Evolutionary conservation across 768 basidiomycete genomes (phyloP).

Genomic region (Phanerodontia chrysosporium): DNA sequence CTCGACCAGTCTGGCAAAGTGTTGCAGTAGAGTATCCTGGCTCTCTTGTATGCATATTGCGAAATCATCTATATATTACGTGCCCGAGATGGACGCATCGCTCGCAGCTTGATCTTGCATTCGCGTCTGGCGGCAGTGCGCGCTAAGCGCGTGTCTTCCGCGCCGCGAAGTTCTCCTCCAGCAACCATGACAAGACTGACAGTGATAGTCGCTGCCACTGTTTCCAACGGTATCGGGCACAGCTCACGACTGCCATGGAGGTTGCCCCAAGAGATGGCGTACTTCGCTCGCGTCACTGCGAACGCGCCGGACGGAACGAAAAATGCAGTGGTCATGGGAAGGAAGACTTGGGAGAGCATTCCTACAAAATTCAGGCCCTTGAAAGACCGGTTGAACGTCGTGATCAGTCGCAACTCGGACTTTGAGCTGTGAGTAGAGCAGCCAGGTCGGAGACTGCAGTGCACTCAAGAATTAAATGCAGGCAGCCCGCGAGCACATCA

Average conservation of each 20-base stretch:
- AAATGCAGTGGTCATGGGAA: conserved; percentile 91
- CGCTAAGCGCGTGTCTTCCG: neutral
- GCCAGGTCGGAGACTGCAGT: neutral
- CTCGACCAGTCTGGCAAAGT: neutral
- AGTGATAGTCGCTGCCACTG: conserved; percentile 91
- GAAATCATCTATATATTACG: neutral
- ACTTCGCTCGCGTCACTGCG: conserved; percentile 82
- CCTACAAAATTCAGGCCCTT: conserved; percentile 82
- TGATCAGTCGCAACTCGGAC: conserved; percentile 58
- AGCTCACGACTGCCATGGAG: conserved; percentile 81
- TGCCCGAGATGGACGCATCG: too few relatives aligned
- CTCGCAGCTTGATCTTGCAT: too few relatives aligned
- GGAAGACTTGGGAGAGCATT: conserved; percentile 98
- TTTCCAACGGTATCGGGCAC: conserved; percentile 81
- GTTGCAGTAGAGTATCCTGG: neutral
- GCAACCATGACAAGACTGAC: conserved; percentile 68
- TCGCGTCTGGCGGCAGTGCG: neutral
- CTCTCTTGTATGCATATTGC: neutral
- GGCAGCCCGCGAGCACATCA: neutral
- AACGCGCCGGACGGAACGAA: conserved; percentile 45
- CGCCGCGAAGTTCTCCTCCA: neutral
- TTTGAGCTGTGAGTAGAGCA: conserved; percentile 67
- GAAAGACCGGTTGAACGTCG: conserved; percentile 67
- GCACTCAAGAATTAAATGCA: neutral
- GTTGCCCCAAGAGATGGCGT: conserved; percentile 83